Conservation (phyloP, 176 grass and related monocot species). For the Zea luxurians region DNA sequence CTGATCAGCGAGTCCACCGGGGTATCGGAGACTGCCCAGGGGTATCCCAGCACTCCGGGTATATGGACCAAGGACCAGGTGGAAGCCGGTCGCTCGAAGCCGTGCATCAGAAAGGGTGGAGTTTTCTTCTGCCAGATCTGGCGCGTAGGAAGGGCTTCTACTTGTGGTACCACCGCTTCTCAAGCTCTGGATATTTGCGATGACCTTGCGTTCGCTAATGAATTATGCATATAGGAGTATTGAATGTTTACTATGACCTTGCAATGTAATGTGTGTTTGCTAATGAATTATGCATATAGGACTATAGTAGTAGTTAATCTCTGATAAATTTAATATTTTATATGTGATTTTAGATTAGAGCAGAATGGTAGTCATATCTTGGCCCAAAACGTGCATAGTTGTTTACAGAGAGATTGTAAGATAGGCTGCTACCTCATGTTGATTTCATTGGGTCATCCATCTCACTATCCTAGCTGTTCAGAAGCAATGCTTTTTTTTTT, state of each 20-base stretch:
- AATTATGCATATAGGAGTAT: too few species aligned
- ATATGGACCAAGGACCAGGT: slow-evolving; percentile 71
- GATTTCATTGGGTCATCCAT: background rate
- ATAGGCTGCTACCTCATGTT: background rate
- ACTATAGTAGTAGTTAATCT: background rate
- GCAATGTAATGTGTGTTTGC: too few species aligned
- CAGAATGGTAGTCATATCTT: background rate
- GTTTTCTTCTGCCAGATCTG: slow-evolving; percentile 80
- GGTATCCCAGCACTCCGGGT: slow-evolving; percentile 50
- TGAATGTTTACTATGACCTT: too few species aligned
- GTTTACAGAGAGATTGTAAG: background rate
- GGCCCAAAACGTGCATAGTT: background rate
- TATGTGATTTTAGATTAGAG: background rate
- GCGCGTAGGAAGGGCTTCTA: slow-evolving; percentile 60
- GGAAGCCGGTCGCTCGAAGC: slow-evolving; percentile 48
- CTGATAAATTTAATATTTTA: background rate
- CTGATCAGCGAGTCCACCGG: slow-evolving; percentile 46
- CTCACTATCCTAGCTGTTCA: background rate
- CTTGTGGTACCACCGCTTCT: slow-evolving; percentile 28
- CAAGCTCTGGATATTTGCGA: background rate
- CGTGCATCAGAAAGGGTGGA: slow-evolving; percentile 63
- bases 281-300: background rate
- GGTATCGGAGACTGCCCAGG: slow-evolving; percentile 45
- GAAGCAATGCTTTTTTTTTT: background rate
- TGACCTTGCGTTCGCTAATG: background rate